Base-by-base conservation (phyloP, 805 yeast genomes). In the Yarrowia phangngaensis region DNA sequence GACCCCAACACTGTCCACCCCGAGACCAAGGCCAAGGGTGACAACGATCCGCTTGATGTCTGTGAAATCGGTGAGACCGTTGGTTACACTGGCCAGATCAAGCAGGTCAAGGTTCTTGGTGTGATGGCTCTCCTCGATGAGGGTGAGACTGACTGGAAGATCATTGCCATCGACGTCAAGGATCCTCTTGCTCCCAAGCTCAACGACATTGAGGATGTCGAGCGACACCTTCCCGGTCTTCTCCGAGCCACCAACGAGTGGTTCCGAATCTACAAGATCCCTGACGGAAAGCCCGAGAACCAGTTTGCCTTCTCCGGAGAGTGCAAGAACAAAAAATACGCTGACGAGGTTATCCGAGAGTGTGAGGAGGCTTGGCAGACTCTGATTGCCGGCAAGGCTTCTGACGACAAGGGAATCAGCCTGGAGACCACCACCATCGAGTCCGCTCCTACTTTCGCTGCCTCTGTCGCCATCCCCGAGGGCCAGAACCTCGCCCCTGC, bases 201-300 rank as follows among this genome's bases (percentile, higher is more conserved):
- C 61, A 77, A 82, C 64, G 96, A 88, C 67, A 80, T 92, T 59
- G 90, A 84, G 69, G 97, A 92, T 62, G 95, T 92, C 55, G 88
- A 78, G 68, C 78, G 76, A 62, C 81, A 83, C 65, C 80, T 89
- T 68, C 98, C 98, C 53, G 96, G 96, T 50, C 74, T 92, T 52
- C 73, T 92, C 64, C 84, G 95, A 66, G 84, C 95, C 56, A 92
- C 97, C 52, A 82, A 88, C 68, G 95, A 85, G 70, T 92, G 98
- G 98, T 92, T 92, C 80, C 84, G 94, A 68, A 88, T 89, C 70
- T 92, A 92, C 80, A 92, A 92, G 71, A 77, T 88, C 59, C 97
- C 98, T 50, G 98, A 90, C 67, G 98, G 97, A 54, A 92, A 92
- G 76, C 95, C 95, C 61, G 85, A 79, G 70, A 92, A 92, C 71